A percentile compares a stretch with the other conserved stretches of the same genome.
Evolutionary conservation across 164 flowering plant genomes (phyloP).

Genomic region (Warburgia ugandensis): DNA sequence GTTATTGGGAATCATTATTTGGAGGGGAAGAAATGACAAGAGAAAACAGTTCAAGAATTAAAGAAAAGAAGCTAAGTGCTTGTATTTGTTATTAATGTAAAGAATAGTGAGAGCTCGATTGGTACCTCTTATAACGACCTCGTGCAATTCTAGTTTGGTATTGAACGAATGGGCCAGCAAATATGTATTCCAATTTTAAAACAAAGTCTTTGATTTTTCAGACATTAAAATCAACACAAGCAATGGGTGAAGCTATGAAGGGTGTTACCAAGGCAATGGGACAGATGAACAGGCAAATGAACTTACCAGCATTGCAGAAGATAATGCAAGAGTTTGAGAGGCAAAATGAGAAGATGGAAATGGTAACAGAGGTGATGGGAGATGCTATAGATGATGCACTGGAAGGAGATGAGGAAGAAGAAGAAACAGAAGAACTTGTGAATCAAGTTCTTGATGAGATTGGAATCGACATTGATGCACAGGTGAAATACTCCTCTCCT

Average conservation of each 20-base stretch:
- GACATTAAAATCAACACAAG: constrained; percentile 88
- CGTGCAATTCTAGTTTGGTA: too few species aligned
- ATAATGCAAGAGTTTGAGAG: constrained; percentile 82
- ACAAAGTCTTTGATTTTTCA: constrained; percentile 19
- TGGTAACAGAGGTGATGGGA: constrained; percentile 77
- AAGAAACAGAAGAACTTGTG: constrained; percentile 77
- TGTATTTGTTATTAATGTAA: too few species aligned
- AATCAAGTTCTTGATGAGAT: constrained; percentile 83
- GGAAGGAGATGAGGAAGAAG: constrained; percentile 91
- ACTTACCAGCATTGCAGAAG: constrained; percentile 70
- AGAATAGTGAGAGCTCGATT: too few species aligned
- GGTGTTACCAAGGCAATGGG: constrained; percentile 91
- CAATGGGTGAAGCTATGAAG: constrained; percentile 95
- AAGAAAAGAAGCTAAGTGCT: too few species aligned
- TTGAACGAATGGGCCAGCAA: too few species aligned
- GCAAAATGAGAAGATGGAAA: constrained; percentile 89
- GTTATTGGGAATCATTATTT: too few species aligned
- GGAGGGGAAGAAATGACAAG: too few species aligned
- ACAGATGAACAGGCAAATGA: constrained; percentile 88
- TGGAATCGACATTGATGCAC: constrained; percentile 63
- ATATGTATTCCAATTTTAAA: too few species aligned
- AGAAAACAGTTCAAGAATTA: too few species aligned
- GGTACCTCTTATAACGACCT: too few species aligned
- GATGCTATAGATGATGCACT: constrained; percentile 84
- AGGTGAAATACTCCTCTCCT: constrained; percentile 45